A percentile compares a stretch with the other conserved stretches of the same genome.
Evolutionary conservation across 176 grass and related monocot species (phyloP).

Genomic region (Poa pratensis): DNA sequence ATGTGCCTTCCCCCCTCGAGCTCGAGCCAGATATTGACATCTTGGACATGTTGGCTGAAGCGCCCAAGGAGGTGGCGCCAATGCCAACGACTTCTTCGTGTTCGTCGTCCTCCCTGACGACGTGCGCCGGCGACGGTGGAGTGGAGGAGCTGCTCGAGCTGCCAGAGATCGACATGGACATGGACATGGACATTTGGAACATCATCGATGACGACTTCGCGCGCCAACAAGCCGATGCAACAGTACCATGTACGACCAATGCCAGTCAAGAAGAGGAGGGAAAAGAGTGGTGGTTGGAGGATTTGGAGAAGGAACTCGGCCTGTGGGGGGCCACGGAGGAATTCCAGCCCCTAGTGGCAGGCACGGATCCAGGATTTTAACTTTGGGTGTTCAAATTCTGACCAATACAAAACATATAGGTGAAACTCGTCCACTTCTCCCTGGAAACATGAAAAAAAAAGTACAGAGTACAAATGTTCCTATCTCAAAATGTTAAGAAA

Average conservation of each 20-base stretch:
- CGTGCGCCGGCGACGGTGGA: background rate
- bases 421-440: too few relatives aligned
- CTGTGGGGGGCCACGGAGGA: slow-evolving; percentile 50
- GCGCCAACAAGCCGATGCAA: slow-evolving; percentile 22
- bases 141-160: slow-evolving; percentile 52
- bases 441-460: too few relatives aligned
- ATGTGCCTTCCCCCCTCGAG: background rate
- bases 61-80: slow-evolving; percentile 2
- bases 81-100: slow-evolving; percentile 50
- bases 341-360: slow-evolving; percentile 23
- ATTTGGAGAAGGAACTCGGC: slow-evolving; percentile 79
- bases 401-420: too few relatives aligned
- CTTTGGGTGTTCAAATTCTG: too few relatives aligned
- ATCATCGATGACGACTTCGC: slow-evolving; percentile 52
- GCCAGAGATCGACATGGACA: slow-evolving; percentile 57
- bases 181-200: slow-evolving; percentile 67
- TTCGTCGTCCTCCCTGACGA: slow-evolving; percentile 59
- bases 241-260: slow-evolving; percentile 27
- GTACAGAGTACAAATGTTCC: too few relatives aligned
- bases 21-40: slow-evolving; percentile 40
- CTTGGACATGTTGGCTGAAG: slow-evolving; percentile 45
- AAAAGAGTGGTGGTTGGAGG: slow-evolving; percentile 60
- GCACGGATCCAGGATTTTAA: too few relatives aligned
- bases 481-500: too few relatives aligned
- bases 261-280: slow-evolving; percentile 24